These are phyloP conservation scores for Cylindrotheca closterium DNA, from an alignment of 108 stramenopile species.

Conservation along the genomic window DNA sequence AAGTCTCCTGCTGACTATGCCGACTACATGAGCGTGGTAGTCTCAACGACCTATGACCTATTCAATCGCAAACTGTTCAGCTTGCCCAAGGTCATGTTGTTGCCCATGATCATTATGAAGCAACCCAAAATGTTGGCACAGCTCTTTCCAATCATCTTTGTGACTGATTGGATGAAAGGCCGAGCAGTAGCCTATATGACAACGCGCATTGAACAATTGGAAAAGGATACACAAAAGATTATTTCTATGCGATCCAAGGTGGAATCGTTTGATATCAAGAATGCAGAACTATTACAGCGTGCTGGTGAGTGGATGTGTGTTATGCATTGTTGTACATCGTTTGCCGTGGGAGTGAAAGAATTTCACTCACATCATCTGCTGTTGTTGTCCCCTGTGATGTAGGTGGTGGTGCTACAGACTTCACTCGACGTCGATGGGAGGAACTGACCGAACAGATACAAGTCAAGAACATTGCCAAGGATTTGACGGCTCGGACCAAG, in stretches of 20 bases:
- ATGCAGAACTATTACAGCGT: conserved; percentile 80
- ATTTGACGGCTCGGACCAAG: conserved; percentile 62
- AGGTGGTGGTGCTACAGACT: conserved; percentile 58
- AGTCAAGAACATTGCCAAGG: conserved; percentile 55
- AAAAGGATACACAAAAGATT: conserved; percentile 70
- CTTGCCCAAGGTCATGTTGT: conserved; percentile 74
- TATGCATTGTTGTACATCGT: background rate
- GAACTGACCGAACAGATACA: conserved; percentile 75
- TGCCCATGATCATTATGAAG: conserved; percentile 72
- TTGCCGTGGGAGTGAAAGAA: conserved; percentile 1
- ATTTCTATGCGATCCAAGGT: conserved; percentile 67
- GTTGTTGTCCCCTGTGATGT: background rate
- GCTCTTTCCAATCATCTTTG: conserved; percentile 79
- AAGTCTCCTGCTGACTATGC: conserved; percentile 76
- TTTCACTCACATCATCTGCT: background rate
- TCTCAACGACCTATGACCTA: conserved; percentile 64
- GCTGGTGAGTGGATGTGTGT: conserved; percentile 29
- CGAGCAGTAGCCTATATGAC: conserved; percentile 70
- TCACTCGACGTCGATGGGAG: conserved; percentile 74
- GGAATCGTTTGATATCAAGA: conserved; percentile 86
- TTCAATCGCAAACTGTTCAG: conserved; percentile 90
- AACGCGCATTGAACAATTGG: conserved; percentile 55
- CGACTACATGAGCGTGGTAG: conserved; percentile 66
- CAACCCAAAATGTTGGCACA: conserved; percentile 75
- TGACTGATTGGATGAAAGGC: conserved; percentile 73